Conservation (phyloP, 345 rosid genomes). For the Passiflora organensis region DNA sequence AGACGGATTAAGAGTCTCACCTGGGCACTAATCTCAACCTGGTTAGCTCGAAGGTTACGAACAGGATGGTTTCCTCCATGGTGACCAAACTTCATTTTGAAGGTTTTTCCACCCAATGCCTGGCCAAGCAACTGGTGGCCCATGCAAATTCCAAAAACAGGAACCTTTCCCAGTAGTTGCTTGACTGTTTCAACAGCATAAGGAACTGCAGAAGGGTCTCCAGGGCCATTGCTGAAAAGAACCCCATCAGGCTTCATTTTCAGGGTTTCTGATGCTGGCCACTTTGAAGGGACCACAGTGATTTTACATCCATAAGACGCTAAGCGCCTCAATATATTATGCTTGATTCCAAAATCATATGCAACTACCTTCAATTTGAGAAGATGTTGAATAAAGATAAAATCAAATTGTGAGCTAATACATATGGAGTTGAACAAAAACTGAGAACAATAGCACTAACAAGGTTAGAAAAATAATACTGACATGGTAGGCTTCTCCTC, state of each 20-base stretch:
- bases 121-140: conserved; percentile 96
- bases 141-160: conserved; percentile 98
- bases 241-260: conserved; percentile 90
- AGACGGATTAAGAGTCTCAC: conserved; percentile 24
- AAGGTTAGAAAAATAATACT: conserved; percentile 17
- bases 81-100: conserved; percentile 97
- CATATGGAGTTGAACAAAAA: conserved; percentile 5
- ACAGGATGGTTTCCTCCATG: conserved; percentile 99
- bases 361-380: conserved; percentile 59
- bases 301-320: conserved; percentile 85
- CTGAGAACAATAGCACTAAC: background rate
- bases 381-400: conserved; percentile 7
- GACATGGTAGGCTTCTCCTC: conserved; percentile 47
- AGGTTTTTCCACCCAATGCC: conserved; percentile 94
- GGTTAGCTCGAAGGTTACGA: conserved; percentile 51
- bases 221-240: conserved; percentile 97
- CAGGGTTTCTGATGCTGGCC: conserved; percentile 77
- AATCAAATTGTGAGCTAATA: conserved; percentile 11
- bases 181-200: conserved; percentile 87
- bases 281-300: conserved; percentile 82
- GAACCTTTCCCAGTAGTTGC: conserved; percentile 72
- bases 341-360: conserved; percentile 94
- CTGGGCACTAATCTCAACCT: conserved; percentile 97
- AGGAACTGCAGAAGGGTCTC: conserved; percentile 96
- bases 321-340: conserved; percentile 74